Conservation (phyloP, 73 alveolate genomes). For the Stentor roeselii region DNA sequence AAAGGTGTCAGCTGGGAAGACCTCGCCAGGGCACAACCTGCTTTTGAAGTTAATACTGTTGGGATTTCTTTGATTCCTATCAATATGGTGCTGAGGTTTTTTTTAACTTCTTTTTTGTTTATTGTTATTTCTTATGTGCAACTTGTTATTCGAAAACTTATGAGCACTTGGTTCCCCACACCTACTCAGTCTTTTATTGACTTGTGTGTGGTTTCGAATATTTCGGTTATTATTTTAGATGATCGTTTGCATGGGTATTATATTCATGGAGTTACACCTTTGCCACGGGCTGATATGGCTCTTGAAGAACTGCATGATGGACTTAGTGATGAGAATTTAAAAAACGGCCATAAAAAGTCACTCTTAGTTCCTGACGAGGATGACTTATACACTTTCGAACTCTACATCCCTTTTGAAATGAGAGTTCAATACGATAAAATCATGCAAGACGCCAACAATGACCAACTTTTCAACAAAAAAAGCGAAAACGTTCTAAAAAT, state of each 20-base stretch:
- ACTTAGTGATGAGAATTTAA: constrained; percentile 80
- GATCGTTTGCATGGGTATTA: constrained; percentile 93
- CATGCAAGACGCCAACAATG: constrained; percentile 45
- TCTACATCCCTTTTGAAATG: constrained; percentile 71
- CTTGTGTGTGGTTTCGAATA: constrained; percentile 90
- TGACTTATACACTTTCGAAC: constrained; percentile 87
- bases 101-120: constrained; percentile 64
- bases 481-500: constrained; percentile 36
- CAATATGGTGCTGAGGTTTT: constrained; percentile 67
- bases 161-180: constrained; percentile 73
- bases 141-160: constrained; percentile 55
- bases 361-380: constrained; percentile 57
- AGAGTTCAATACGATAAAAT: constrained; percentile 59
- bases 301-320: constrained; percentile 63
- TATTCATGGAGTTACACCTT: constrained; percentile 95
- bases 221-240: constrained; percentile 88
- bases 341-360: constrained; percentile 77
- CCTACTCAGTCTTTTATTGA: constrained; percentile 83
- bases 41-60: constrained; percentile 11
- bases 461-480: constrained; percentile 41
- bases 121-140: constrained; percentile 69
- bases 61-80: constrained; percentile 44
- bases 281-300: constrained; percentile 84
- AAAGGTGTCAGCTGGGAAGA: constrained; percentile 62
- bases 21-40: constrained; percentile 58